Evolutionary conservation across 2,329 filamentous ascomycete genomes (phyloP).

Genomic region (Myotisia sp.): DNA sequence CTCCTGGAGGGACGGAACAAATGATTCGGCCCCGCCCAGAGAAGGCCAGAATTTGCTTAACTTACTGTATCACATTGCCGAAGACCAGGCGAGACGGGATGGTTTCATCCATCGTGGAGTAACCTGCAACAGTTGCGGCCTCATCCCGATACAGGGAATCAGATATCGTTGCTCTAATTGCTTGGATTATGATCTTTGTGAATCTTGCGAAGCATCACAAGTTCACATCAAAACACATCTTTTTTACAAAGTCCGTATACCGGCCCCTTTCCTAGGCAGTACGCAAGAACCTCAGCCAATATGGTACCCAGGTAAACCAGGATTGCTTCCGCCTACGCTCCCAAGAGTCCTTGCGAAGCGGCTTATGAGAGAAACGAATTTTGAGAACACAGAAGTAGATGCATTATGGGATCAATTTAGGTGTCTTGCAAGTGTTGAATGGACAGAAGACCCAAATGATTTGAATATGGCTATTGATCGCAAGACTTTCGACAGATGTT

Average conservation of each 20-base stretch:
- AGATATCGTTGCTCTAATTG: conserved; percentile 94
- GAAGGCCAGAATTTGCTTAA: conserved; percentile 69
- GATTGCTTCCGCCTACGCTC: conserved; percentile 53
- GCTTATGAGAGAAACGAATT: conserved; percentile 56
- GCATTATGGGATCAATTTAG: conserved; percentile 95
- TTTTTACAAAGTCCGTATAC: conserved; percentile 90
- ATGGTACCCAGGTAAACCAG: conserved; percentile 80
- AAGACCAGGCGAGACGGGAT: conserved; percentile 77
- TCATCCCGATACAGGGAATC: conserved; percentile 78
- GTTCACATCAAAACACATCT: conserved; percentile 83
- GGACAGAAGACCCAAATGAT: conserved; percentile 63
- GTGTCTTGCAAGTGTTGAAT: conserved; percentile 77
- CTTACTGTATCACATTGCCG: conserved; percentile 79
- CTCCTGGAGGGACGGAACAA: conserved; percentile 31
- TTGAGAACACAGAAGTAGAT: conserved; percentile 78
- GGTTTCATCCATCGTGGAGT: conserved; percentile 88
- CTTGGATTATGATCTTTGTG: conserved; percentile 88
- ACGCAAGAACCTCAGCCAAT: conserved; percentile 66
- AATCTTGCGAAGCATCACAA: conserved; percentile 61
- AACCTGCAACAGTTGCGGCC: conserved; percentile 77
- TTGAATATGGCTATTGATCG: conserved; percentile 76
- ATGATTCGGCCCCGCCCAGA: conserved; percentile 26
- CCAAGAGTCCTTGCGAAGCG: conserved; percentile 52
- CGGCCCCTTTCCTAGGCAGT: conserved; percentile 65
- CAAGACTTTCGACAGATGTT: conserved; percentile 79